A percentile compares a stretch with the other conserved stretches of the same genome.
Conservation (phyloP, 2,329 filamentous ascomycete species). For the Colletotrichum zoysiae region DNA sequence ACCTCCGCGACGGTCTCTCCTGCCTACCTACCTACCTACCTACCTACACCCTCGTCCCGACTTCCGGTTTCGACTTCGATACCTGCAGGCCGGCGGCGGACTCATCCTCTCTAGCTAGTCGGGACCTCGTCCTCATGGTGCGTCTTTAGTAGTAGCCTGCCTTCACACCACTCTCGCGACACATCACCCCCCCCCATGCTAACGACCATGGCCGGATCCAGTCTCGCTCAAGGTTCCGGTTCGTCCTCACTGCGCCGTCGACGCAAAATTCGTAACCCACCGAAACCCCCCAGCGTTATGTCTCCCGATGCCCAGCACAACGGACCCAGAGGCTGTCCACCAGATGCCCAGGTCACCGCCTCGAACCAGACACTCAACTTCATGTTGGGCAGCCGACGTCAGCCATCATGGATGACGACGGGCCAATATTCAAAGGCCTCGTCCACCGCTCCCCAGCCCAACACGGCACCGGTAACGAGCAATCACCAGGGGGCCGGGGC, state of each 20-base stretch:
- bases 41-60: neutral
- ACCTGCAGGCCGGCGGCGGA: neutral
- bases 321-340: conserved; percentile 13
- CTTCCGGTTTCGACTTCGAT: neutral
- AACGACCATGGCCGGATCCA: conserved; percentile 28
- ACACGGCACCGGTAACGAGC: conserved; percentile 1
- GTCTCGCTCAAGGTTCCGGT: conserved; percentile 35
- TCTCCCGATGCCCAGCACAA: conserved; percentile 25
- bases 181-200: conserved; percentile 8
- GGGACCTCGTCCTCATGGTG: conserved; percentile 38
- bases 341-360: conserved; percentile 50
- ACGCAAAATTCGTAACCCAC: conserved; percentile 31
- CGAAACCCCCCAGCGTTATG: conserved; percentile 14
- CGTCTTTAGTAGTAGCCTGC: neutral
- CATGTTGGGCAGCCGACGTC: conserved; percentile 54
- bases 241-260: conserved; percentile 27
- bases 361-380: conserved; percentile 57
- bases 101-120: neutral
- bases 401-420: conserved; percentile 50
- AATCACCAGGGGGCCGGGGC: neutral
- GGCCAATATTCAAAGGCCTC: neutral
- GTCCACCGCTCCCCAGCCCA: neutral
- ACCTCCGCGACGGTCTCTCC: conserved; percentile 13
- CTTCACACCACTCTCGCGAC: neutral
- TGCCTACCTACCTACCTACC: neutral